A percentile compares a stretch with the other conserved stretches of the same genome.
Evolutionary conservation across 768 basidiomycete species (phyloP).

Genomic region (Cyclocybe aegerita): DNA sequence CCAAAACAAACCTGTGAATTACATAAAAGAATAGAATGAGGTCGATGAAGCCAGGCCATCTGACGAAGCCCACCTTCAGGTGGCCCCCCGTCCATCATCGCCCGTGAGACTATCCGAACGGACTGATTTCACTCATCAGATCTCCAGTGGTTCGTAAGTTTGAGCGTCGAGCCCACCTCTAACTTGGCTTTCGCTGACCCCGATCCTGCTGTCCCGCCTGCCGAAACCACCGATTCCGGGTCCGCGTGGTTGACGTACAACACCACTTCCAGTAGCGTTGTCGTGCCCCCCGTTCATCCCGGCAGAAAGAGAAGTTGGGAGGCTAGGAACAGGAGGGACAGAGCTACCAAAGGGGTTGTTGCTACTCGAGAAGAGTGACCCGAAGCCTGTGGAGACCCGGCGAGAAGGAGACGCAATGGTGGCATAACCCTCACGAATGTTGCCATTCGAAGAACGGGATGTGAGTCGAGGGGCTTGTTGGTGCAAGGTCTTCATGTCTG

Average conservation of each 20-base stretch:
- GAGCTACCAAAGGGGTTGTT: slow-evolving; percentile 40
- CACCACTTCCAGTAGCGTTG: slow-evolving; percentile 40
- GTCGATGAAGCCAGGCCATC: slow-evolving; percentile 5
- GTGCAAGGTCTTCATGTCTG: slow-evolving; percentile 89
- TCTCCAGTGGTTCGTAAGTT: slow-evolving; percentile 85
- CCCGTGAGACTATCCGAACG: slow-evolving; percentile 46
- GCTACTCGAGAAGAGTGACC: slow-evolving; percentile 65
- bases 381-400: slow-evolving; percentile 69
- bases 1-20: slow-evolving; percentile 22
- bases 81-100: slow-evolving; percentile 42
- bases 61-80: slow-evolving; percentile 18
- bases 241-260: slow-evolving; percentile 84
- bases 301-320: slow-evolving; percentile 56
- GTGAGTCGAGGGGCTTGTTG: slow-evolving; percentile 75
- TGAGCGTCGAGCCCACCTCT: slow-evolving; percentile 80
- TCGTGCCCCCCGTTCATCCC: slow-evolving; percentile 46
- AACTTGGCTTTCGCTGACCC: slow-evolving; percentile 37
- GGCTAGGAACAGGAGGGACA: slow-evolving; percentile 78
- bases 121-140: slow-evolving; percentile 51
- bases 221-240: slow-evolving; percentile 78
- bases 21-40: slow-evolving; percentile 15
- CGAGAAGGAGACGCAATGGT: slow-evolving; percentile 84
- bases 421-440: slow-evolving; percentile 84
- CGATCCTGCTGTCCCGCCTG: slow-evolving; percentile 59
- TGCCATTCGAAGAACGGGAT: slow-evolving; percentile 83